phyloP scores from a whole-genome alignment of 1,284 basidiomycete genomes.

The Fomitiporia mediterranea region DNA sequence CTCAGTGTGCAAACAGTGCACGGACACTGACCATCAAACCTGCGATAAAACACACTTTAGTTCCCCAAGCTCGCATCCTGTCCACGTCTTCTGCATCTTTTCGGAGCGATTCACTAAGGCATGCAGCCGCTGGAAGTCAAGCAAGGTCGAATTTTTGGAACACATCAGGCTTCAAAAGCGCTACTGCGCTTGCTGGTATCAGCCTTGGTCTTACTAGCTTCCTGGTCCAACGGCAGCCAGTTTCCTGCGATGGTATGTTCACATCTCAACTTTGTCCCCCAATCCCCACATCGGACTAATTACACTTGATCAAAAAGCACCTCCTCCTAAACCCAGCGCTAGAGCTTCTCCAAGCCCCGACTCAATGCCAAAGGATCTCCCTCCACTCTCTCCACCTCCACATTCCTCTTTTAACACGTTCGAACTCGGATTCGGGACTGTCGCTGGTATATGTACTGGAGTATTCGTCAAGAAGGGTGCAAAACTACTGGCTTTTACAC shows the following conservation, averaged over 20 bases:
- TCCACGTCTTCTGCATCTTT: not conserved
- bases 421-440: constrained; percentile 84
- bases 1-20: not conserved
- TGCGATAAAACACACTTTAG: not conserved
- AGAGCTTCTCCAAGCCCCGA: not conserved
- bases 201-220: not conserved
- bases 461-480: constrained; percentile 94
- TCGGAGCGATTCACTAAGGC: not conserved
- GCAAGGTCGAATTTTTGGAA: not conserved
- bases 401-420: constrained; percentile 71
- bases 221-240: not conserved
- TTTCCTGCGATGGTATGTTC: constrained; percentile 4
- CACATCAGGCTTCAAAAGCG: not conserved
- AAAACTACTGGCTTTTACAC: constrained; percentile 74
- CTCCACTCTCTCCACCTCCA: constrained; percentile 48
- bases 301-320: not conserved
- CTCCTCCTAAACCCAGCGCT: not conserved
- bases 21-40: not conserved
- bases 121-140: not conserved
- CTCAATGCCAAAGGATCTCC: not conserved
- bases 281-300: not conserved
- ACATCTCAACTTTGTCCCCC: not conserved
- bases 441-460: constrained; percentile 84
- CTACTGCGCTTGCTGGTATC: not conserved
- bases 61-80: not conserved